Evolutionary conservation across 495 filamentous ascomycete species (phyloP).

Genomic region (Annulohypoxylon stygium): DNA sequence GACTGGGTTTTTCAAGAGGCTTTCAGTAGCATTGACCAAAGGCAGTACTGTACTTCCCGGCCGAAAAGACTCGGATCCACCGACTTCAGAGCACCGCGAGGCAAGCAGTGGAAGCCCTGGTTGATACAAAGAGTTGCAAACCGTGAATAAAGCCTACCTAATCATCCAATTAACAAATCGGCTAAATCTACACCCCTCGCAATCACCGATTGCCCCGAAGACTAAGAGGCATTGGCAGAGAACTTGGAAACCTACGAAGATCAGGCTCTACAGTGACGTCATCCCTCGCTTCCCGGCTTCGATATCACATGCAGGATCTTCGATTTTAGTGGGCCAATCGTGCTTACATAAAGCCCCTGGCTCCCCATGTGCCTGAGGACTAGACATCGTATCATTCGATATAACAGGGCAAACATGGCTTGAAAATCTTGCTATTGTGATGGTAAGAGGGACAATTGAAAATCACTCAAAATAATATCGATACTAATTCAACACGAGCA

Average conservation of each 20-base stretch:
- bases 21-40: slow-evolving; percentile 43
- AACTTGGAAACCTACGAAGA: too few relatives aligned
- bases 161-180: neutral
- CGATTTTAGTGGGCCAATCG: neutral
- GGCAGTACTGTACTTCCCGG: slow-evolving; percentile 27
- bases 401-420: neutral
- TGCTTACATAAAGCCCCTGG: neutral
- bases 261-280: neutral
- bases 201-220: neutral
- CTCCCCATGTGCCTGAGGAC: neutral
- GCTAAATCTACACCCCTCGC: neutral
- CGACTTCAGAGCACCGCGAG: slow-evolving; percentile 39
- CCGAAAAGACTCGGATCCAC: slow-evolving; percentile 35
- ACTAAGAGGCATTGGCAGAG: neutral
- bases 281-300: neutral
- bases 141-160: neutral
- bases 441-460: slow-evolving; percentile 1
- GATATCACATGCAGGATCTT: neutral
- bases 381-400: neutral
- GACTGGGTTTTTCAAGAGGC: slow-evolving; percentile 37
- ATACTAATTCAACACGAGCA: slow-evolving; percentile 10
- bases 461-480: neutral
- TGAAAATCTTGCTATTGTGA: neutral
- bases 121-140: slow-evolving; percentile 11
- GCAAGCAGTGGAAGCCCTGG: slow-evolving; percentile 31